Base-by-base conservation (phyloP, 164 flowering plant genomes). In the Vitis rupestris region DNA sequence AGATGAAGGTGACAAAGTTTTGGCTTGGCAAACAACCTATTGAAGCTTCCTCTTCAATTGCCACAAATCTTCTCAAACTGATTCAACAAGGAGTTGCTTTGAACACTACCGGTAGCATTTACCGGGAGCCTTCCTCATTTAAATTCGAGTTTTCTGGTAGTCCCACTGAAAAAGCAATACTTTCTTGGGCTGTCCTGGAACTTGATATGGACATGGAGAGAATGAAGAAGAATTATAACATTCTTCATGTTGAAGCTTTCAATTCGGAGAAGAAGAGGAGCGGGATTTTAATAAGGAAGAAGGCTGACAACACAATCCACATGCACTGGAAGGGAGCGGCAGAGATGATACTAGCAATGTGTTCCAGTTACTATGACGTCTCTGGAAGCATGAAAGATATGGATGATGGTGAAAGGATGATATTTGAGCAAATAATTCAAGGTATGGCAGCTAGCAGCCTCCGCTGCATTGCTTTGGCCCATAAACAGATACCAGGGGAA, bases 271-370 rank as follows among this genome's bases (percentile, higher is more conserved):
- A 83, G 74, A 89, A 87, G 56, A 61, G 82, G 52, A 85, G 90
- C 50, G 88, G 90, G 2, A 77, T 87, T 59, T 50, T 72, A 54
- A 64, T 78, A 52, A 77, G 61, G 69, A 77, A 76, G 61, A 80
- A 72, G 11, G 47, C 12, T 0, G 81, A 79, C 16, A 59, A 59
- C 50, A 65, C 66, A 0, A 23, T 64, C 29, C 79, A 85, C 48
- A 80, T 71, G 11, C 93, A 89, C 27, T 87, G 91, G 91, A 89
- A 87, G 71, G 93, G 91, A 12, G 93, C 87, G 1, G 88, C 85
- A 8, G 91, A 89, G 78, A 88, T 81, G 89, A 69, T 86, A 9
- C 64, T 85, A n/a, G 76, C 79, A 9, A 78, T 79, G 84, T 88
- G 93, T 70, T 82, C 90, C 1, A 73, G 70, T 31, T 86, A 74